Conservation (phyloP, 2,329 filamentous ascomycete species). For the Aspergillus sp. region DNA sequence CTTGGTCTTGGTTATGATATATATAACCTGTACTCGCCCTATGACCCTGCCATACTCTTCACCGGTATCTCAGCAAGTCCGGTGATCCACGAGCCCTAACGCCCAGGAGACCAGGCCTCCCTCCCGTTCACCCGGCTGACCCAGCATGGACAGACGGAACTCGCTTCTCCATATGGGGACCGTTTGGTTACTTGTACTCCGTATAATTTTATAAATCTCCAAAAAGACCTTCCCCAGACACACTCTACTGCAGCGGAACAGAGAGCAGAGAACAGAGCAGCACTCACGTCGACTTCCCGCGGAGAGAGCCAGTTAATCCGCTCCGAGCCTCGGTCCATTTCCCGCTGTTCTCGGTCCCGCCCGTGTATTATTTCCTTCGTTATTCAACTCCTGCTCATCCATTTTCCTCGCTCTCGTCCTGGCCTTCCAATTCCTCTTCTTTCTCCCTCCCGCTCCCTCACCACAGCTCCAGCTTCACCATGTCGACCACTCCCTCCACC, state of each 20-base stretch:
- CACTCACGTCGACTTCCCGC: background rate
- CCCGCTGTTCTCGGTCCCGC: conserved; percentile 2
- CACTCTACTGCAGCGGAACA: no score
- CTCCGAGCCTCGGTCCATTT: conserved; percentile 19
- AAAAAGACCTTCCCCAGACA: no score
- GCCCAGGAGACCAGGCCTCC: no score
- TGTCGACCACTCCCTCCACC: conserved; percentile 19
- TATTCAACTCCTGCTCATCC: background rate
- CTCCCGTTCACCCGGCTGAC: background rate
- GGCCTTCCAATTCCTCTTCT: background rate
- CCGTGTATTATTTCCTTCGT: conserved; percentile 1
- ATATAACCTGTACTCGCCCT: no score
- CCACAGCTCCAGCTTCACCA: conserved; percentile 10
- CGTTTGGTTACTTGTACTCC: no score
- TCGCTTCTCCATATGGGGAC: no score
- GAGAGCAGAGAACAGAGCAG: no score
- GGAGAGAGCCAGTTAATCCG: conserved; percentile 6
- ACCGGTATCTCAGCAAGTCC: no score
- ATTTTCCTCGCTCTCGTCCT: conserved; percentile 4
- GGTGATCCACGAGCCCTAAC: no score
- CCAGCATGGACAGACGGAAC: background rate
- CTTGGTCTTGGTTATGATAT: background rate
- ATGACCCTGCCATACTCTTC: no score
- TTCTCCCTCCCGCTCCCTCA: background rate
- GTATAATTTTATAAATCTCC: no score